Evolutionary conservation across 1,284 basidiomycete genomes (phyloP), one percentile per base, ranked within the genome.

Genomic region (Apiotrichum porosum): DNA sequence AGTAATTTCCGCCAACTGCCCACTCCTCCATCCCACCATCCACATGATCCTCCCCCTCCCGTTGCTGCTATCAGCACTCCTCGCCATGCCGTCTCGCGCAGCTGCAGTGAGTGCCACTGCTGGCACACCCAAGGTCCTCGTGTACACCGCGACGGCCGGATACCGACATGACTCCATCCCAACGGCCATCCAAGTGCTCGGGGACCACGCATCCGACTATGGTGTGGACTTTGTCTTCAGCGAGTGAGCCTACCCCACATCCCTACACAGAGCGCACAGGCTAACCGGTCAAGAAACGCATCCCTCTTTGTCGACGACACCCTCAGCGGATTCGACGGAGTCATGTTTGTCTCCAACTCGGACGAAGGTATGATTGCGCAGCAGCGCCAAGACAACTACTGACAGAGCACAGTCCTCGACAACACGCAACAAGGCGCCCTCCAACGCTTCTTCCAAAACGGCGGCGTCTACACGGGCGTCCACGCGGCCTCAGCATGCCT

Each of bases 121-220:
- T n/a, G 42, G 33, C 10, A 37, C 38, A 13, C 66, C 68, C 0
- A 38, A 46, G n/a, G 64, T 72, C 14, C 46, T 72, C 31, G 68
- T 69, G 2, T 68, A 62, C 53, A 66, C 61, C 6, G 55, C 59
- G 14, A 71, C 66, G 4, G 54, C 49, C n/a, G 73, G 74, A 18
- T 78, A 69, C 52, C 75, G 84, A 42, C 86, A 89, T 68, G 85
- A 86, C 60, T 85, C 83, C 3, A 88, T 89, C 49, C 85, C 85
- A 0, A 82, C 80, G 2, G 82, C 83, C 19, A 79, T 82, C 31
- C 67, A 78, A 34, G 81, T 82, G 1, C 76, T 88, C 38, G 53
- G 57, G 18, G 31, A 61, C 33, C 54, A 59, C 24, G 61, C 55
- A 0, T 32, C 30, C 4, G 42, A 47, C n/a, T 75, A 77, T 59